Evolutionary conservation across 2,329 filamentous ascomycete genomes (phyloP), one percentile per base, ranked within the genome.

Genomic region (Phoma sp.): DNA sequence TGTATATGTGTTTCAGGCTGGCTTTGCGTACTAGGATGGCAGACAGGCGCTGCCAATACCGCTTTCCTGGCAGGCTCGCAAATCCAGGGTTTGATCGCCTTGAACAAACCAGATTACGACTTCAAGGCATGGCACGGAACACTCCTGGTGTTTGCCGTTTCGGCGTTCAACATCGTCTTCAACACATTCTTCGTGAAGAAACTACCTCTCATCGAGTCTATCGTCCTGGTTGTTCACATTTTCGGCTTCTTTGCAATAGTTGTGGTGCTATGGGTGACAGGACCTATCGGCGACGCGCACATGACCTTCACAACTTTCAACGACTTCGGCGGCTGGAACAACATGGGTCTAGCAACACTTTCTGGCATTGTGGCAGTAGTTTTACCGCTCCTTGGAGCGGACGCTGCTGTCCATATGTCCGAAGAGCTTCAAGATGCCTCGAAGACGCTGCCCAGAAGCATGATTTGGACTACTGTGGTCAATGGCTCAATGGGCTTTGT

Each of bases 111-210:
- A 0, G 57, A 65, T 3, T 82, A 81, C 48, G 56, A 58, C 0
- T 67, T 69, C 0, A 60, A 74, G 9, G 65, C 66, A 33, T 82
- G 78, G 79, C 79, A 84, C n/a, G 60, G 73, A 1, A 83, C 80
- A 61, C 79, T 30, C 67, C 72, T n/a, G 56, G 75, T 76, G 5
- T 71, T 78, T 33, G 49, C 42, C 11, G 30, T 60, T 15, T 23
- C 53, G 7, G 12, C 67, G 2, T 55, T 58, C 15, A 79, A 76
- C 0, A 59, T 80, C 1, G 68, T 79, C 29, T 72, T 78, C 12
- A 76, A 78, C 50, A 76, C 74, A 11, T 39, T 75, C 5, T 54
- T 77, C 1, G 71, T 73, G 15, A 74, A 72, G 42, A 54, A 58
- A 18, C 74, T 47, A 66, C 76, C 65, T 73, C 75, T 57, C n/a